These are phyloP conservation scores for Petunia hybrid DNA, from an alignment of 305 asterid genomes.

Conservation along the genomic window DNA sequence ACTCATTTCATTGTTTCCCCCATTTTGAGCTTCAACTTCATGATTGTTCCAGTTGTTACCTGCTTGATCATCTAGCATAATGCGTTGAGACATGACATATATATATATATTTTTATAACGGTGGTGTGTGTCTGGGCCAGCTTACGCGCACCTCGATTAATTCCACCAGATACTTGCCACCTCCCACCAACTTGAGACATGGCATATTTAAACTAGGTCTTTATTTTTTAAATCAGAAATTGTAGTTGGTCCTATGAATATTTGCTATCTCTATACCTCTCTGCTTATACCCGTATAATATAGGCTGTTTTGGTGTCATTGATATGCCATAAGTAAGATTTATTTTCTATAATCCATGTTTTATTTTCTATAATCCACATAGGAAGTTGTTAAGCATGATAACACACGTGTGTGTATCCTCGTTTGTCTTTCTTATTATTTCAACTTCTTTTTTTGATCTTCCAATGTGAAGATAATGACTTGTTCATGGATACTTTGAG, in stretches of 20 bases:
- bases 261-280: not conserved
- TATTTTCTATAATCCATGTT: not conserved
- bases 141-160: no score
- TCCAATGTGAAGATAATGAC: not conserved
- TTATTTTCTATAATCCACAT: not conserved
- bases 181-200: not conserved
- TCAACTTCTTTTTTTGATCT: not conserved
- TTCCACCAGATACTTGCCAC: no score
- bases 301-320: not conserved
- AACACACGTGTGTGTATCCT: not conserved
- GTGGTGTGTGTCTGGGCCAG: no score
- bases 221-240: not conserved
- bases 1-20: not conserved
- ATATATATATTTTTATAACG: not conserved
- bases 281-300: not conserved
- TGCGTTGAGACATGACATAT: conserved; percentile 9
- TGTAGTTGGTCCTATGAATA: not conserved
- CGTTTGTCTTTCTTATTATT: not conserved
- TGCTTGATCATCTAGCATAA: conserved; percentile 14
- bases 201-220: not conserved
- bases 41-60: not conserved
- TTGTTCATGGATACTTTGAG: no score
- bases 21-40: not conserved
- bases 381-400: no score
- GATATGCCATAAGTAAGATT: not conserved